phyloP scores from a whole-genome alignment of 371 early-diverging fungal species.

The Mucor racemosus region DNA sequence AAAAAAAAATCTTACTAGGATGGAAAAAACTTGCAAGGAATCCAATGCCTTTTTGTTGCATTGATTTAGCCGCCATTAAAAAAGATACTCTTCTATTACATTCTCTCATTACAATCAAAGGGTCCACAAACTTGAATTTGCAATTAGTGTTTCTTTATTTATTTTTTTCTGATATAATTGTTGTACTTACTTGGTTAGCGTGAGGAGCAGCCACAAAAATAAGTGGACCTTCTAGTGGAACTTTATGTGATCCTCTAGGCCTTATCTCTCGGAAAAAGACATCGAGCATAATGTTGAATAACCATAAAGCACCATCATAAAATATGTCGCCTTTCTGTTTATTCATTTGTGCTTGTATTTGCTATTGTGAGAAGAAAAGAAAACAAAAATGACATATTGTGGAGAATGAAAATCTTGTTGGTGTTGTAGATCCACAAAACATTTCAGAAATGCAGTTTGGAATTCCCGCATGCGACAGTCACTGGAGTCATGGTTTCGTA shows the following conservation, averaged over 20 bases:
- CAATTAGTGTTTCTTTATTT: not conserved
- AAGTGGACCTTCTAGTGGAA: conserved; percentile 87
- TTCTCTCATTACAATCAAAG: conserved; percentile 83
- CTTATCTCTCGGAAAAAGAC: conserved; percentile 91
- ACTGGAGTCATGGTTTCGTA: not conserved
- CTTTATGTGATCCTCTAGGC: conserved; percentile 83
- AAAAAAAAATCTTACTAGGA: conserved; percentile 67
- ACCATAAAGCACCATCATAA: conserved; percentile 49
- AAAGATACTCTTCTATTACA: conserved; percentile 84
- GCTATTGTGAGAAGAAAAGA: not conserved
- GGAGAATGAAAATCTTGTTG: not conserved
- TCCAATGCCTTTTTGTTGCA: conserved; percentile 86
- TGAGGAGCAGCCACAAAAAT: conserved; percentile 97
- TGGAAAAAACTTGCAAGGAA: conserved; percentile 74
- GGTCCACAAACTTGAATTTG: conserved; percentile 85
- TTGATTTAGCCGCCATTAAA: conserved; percentile 86
- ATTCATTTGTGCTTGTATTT: not conserved
- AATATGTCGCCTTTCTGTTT: conserved; percentile 22
- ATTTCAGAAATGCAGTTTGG: conserved; percentile 2
- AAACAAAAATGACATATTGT: not conserved
- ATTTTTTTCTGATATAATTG: not conserved
- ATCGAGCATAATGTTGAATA: conserved; percentile 71
- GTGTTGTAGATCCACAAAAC: not conserved
- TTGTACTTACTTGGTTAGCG: conserved; percentile 81
- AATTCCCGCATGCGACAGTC: not conserved